These are phyloP conservation scores for Tremella mesenterica DNA, from an alignment of 768 basidiomycete species.

Conservation along the genomic window DNA sequence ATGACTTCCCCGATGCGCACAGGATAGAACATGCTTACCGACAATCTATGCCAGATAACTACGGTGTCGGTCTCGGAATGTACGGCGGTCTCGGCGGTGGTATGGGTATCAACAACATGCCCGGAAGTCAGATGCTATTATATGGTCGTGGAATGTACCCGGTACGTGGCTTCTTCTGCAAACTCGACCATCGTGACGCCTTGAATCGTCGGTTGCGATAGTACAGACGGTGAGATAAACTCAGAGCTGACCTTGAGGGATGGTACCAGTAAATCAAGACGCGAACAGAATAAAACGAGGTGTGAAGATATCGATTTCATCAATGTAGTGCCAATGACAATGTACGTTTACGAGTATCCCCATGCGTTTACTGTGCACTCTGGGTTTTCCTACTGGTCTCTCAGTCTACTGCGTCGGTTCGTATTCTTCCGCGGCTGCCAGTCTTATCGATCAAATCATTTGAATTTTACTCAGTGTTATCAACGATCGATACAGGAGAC, in stretches of 20 bases:
- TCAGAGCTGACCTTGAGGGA: conserved; percentile 2
- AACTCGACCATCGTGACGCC: neutral
- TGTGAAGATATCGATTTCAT: too few relatives aligned
- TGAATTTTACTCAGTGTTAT: too few relatives aligned
- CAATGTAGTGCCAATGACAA: too few relatives aligned
- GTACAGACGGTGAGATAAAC: neutral
- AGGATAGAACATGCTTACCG: conserved; percentile 37
- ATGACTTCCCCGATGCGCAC: conserved; percentile 37
- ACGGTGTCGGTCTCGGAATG: conserved; percentile 30
- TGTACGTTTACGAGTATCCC: too few relatives aligned
- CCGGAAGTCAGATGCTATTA: conserved; percentile 32
- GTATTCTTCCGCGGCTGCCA: too few relatives aligned
- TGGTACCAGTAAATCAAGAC: conserved; percentile 1
- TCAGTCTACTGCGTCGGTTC: too few relatives aligned
- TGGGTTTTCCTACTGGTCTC: too few relatives aligned
- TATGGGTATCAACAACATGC: conserved; percentile 33
- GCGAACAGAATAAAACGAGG: too few relatives aligned
- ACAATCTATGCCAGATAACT: conserved; percentile 30
- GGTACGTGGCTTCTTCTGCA: neutral
- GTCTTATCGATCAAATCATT: too few relatives aligned
- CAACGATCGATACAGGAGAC: too few relatives aligned
- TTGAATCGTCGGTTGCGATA: neutral
- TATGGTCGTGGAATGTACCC: conserved; percentile 29
- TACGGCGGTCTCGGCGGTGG: conserved; percentile 21
- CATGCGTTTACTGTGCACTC: too few relatives aligned